Percentiles rank a stretch among this genome's conserved stretches.
phyloP scores from a whole-genome alignment of 2,329 filamentous ascomycete genomes.

The Sarocladium brachiariae region DNA sequence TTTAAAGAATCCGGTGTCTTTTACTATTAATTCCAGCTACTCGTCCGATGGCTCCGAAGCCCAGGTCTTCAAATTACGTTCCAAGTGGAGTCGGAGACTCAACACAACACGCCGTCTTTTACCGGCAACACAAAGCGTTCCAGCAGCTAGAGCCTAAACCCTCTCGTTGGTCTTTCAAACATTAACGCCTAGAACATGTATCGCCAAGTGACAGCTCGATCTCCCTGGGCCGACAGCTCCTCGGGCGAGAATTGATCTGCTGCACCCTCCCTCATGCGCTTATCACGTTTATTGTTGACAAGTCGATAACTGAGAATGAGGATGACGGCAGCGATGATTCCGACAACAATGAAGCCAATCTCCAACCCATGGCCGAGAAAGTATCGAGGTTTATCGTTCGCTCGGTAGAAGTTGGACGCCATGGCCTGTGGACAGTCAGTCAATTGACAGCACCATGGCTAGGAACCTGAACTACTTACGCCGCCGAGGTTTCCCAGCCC shows the following conservation, averaged over 20 bases:
- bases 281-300: constrained; percentile 51
- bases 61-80: no score
- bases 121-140: no score
- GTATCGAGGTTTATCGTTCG: constrained; percentile 40
- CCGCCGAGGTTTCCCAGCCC: constrained; percentile 52
- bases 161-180: no score
- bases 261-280: constrained; percentile 33
- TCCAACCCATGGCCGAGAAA: constrained; percentile 44
- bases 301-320: constrained; percentile 44
- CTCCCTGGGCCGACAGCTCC: constrained; percentile 50
- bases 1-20: no score
- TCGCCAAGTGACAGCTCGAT: constrained; percentile 52
- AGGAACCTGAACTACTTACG: constrained; percentile 22
- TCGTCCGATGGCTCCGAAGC: no score
- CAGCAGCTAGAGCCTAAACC: no score
- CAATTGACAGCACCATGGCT: not conserved
- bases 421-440: constrained; percentile 41
- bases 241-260: constrained; percentile 28
- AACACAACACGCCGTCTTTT: no score
- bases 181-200: constrained; percentile 41
- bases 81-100: no score
- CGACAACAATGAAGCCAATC: constrained; percentile 39
- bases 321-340: constrained; percentile 36
- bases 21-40: no score
- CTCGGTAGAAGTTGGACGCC: constrained; percentile 65